phyloP scores from a whole-genome alignment of 306 rosid species.

The Amphicarpaea edgeworthii region DNA sequence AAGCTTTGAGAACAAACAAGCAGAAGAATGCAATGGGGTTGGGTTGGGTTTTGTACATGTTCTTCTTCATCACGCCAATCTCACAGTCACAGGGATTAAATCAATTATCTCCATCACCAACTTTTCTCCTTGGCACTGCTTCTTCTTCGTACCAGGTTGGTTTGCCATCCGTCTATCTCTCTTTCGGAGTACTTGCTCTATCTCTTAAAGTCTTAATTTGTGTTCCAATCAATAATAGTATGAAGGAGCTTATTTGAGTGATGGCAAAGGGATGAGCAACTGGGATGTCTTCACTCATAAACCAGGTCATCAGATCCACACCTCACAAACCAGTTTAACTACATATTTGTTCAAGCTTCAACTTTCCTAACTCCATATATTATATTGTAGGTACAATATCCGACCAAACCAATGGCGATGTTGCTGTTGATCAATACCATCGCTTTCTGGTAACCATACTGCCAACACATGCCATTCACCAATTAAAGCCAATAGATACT shows the following conservation, averaged over 20 bases:
- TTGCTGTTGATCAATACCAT: constrained; percentile 72
- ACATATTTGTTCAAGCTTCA: neutral
- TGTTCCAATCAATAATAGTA: constrained; percentile 49
- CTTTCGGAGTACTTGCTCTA: too few relatives aligned
- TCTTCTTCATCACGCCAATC: constrained; percentile 7
- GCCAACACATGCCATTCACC: too few relatives aligned
- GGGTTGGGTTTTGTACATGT: neutral
- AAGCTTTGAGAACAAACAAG: neutral
- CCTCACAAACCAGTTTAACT: neutral
- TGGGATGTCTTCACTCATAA: constrained; percentile 79
- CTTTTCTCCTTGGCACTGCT: constrained; percentile 71
- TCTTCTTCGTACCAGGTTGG: constrained; percentile 82
- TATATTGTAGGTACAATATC: constrained; percentile 44
- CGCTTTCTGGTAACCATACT: constrained; percentile 70
- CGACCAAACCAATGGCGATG: constrained; percentile 71
- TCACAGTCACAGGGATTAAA: constrained; percentile 14
- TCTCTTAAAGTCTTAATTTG: neutral
- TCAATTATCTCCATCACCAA: constrained; percentile 40
- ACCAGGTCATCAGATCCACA: constrained; percentile 51
- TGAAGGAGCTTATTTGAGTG: constrained; percentile 73
- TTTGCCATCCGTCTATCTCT: too few relatives aligned
- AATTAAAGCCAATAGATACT: too few relatives aligned
- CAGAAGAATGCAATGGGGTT: neutral
- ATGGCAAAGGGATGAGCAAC: constrained; percentile 73
- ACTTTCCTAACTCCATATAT: neutral